Base-by-base conservation (phyloP, 148 eudicot genomes). In the Pharnaceum exiguum region DNA sequence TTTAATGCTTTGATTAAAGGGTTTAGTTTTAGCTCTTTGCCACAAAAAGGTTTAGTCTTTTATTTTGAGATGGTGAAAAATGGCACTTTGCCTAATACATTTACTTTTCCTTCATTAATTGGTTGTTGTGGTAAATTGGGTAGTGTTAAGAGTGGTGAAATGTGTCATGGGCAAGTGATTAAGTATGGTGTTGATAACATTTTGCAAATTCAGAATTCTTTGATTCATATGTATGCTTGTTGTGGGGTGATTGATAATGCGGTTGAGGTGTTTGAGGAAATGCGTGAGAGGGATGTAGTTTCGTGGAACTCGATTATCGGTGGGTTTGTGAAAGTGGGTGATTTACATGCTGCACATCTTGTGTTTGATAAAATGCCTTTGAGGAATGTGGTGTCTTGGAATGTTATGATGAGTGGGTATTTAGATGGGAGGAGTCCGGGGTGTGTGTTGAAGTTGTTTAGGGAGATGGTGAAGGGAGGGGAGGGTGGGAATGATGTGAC, bases 351-450 rank as follows among this genome's bases (percentile, higher is more conserved):
- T 10, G 88, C 90, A n/a, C 88, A 76, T 39, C 18, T 66, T 18
- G 0, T 83, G 81, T 86, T 86, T 60, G 83, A 86, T 68, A 43
- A 1, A 52, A 84, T 83, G 84, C 79, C 78, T 12, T 66, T 71
- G 51, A 86, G 57, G 57, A 86, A 81, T 74, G 67, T 71, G 63
- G 82, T 86, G 55, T 83, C 88, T 51, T 90, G 90, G 87, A 86
- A 82, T 72, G 51, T 74, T 25, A 36, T 86, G 82, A 79, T 89
- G 43, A 57, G 67, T 0, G 86, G 95, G 42, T 84, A 81, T 74
- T 71, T 86, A 72, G 69, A 74, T 16, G 55, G 52, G 18, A 67
- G 71, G 16, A 84, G 71, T 15, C 97, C 88, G 0, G 86, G 95
- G 17, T 46, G 57, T 23, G 86, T 74, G 8, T 40, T 90, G 73